Evolutionary conservation across 179 eudicot species (phyloP).

Genomic region (Silene noctiflora): DNA sequence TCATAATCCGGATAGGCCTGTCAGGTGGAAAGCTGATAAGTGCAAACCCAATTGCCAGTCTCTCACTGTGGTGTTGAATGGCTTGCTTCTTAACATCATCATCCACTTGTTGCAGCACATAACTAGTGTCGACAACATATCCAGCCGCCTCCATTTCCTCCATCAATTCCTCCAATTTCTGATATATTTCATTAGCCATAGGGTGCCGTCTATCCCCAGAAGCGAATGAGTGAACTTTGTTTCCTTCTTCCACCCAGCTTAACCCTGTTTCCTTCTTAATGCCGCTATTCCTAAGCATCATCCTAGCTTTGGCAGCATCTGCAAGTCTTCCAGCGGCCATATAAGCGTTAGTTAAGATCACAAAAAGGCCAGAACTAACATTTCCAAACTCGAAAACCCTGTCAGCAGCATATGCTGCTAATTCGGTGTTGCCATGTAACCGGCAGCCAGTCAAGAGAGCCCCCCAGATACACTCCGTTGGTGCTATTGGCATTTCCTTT

Average conservation of each 20-base stretch:
- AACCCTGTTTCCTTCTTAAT: conserved; percentile 83
- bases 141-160: conserved; percentile 67
- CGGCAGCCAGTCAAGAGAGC: conserved; percentile 82
- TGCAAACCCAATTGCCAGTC: conserved; percentile 81
- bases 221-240: conserved; percentile 59
- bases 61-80: conserved; percentile 75
- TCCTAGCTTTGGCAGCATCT: conserved; percentile 84
- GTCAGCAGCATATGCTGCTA: conserved; percentile 83
- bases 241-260: conserved; percentile 93
- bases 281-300: conserved; percentile 69
- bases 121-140: conserved; percentile 73
- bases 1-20: conserved; percentile 83
- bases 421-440: conserved; percentile 53
- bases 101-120: conserved; percentile 67
- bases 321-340: conserved; percentile 73
- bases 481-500: conserved; percentile 63
- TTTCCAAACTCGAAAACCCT: conserved; percentile 60
- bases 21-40: conserved; percentile 59
- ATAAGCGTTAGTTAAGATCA: conserved; percentile 68
- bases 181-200: conserved; percentile 48
- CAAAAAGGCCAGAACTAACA: conserved; percentile 64
- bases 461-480: conserved; percentile 87
- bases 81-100: conserved; percentile 51
- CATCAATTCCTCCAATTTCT: conserved; percentile 63
- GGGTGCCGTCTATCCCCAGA: conserved; percentile 65